phyloP scores from a whole-genome alignment of 495 filamentous ascomycete genomes.

The Podospora comata region DNA sequence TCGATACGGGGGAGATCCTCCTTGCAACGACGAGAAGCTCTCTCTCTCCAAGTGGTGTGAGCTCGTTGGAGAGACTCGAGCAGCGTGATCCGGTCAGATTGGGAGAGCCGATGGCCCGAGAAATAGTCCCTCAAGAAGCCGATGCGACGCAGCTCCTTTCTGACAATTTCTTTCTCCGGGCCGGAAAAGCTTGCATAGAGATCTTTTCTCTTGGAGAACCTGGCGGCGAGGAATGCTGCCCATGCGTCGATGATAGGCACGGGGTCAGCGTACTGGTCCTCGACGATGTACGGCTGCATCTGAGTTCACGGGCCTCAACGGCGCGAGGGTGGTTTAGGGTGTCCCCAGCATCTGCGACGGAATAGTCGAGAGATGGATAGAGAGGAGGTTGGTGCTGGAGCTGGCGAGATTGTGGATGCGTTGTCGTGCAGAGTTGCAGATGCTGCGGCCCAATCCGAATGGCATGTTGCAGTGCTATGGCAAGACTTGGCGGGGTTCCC shows the following conservation, averaged over 20 bases:
- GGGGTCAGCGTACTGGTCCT: slow-evolving; percentile 30
- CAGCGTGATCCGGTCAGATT: slow-evolving; percentile 18
- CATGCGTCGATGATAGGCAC: slow-evolving; percentile 25
- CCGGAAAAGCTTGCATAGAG: slow-evolving; percentile 22
- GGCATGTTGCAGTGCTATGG: neutral
- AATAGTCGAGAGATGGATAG: neutral
- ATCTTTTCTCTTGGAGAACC: slow-evolving; percentile 23
- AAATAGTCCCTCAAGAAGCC: slow-evolving; percentile 27
- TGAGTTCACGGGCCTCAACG: neutral
- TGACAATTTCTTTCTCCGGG: slow-evolving; percentile 27
- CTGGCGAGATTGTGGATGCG: neutral
- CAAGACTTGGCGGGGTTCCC: neutral
- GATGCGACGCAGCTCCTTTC: slow-evolving; percentile 30
- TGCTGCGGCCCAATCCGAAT: slow-evolving; percentile 1
- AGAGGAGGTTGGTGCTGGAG: neutral
- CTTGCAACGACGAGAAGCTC: slow-evolving; percentile 12
- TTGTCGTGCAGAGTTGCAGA: slow-evolving; percentile 7
- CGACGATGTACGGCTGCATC: slow-evolving; percentile 21
- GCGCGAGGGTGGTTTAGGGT: neutral
- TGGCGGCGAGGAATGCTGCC: slow-evolving; percentile 25
- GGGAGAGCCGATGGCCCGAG: slow-evolving; percentile 19
- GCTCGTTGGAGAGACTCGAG: slow-evolving; percentile 20
- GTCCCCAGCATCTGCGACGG: neutral
- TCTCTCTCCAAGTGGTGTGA: slow-evolving; percentile 22
- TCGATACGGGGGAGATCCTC: slow-evolving; percentile 21